These are phyloP conservation scores for Trichophaea hybrida DNA, from an alignment of 2,329 filamentous ascomycete genomes.

Conservation along the genomic window DNA sequence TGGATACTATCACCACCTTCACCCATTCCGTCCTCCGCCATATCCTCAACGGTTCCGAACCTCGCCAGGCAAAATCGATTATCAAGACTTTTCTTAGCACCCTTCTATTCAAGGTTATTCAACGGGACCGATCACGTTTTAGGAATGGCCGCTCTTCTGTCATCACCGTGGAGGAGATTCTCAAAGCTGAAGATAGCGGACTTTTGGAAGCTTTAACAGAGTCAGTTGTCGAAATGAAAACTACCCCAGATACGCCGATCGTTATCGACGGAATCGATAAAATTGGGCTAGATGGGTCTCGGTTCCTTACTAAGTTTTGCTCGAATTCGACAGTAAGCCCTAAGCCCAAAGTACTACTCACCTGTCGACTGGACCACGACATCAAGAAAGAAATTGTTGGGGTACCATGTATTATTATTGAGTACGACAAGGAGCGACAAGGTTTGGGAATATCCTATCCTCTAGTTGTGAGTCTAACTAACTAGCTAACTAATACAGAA, in stretches of 20 bases:
- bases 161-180: background rate
- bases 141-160: background rate
- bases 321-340: background rate
- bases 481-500: background rate
- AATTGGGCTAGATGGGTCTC: background rate
- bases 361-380: background rate
- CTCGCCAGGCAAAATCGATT: background rate
- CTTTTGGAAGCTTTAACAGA: background rate
- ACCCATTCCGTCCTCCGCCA: background rate
- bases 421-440: constrained; percentile 2
- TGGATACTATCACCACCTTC: background rate
- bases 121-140: background rate
- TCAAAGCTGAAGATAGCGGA: background rate
- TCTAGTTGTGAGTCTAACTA: background rate
- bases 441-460: background rate
- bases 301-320: background rate
- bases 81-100: background rate
- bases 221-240: background rate
- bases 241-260: background rate
- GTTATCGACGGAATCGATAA: background rate
- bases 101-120: background rate
- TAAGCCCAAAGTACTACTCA: background rate
- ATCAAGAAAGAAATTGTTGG: background rate
- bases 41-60: background rate
- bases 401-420: background rate